These are phyloP conservation scores for Rhodotorula sp. DNA, from an alignment of 1,284 basidiomycete species.

Conservation along the genomic window DNA sequence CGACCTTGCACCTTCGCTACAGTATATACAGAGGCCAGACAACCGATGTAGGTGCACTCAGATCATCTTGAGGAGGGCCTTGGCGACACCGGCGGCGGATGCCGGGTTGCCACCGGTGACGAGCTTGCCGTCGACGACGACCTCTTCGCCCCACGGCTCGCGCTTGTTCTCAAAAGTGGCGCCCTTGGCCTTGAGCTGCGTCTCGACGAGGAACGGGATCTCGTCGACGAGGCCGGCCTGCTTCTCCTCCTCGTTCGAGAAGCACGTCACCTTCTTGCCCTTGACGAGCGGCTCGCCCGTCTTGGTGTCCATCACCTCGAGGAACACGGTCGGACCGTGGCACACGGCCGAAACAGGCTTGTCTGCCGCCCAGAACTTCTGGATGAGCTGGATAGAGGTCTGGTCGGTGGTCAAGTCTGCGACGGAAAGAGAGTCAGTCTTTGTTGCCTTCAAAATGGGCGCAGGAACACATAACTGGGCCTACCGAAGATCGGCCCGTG, in stretches of 20 bases:
- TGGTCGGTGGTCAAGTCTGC: slow-evolving; percentile 61
- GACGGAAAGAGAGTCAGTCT: too few relatives aligned
- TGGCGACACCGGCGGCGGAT: slow-evolving; percentile 55
- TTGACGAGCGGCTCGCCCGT: slow-evolving; percentile 64
- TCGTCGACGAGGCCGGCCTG: slow-evolving; percentile 52
- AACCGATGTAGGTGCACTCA: too few relatives aligned
- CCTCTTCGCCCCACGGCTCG: slow-evolving; percentile 59
- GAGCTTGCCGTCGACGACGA: slow-evolving; percentile 55
- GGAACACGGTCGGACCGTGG: slow-evolving; percentile 58
- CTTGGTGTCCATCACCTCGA: slow-evolving; percentile 57
- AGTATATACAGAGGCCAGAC: too few relatives aligned
- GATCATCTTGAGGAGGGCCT: slow-evolving; percentile 54
- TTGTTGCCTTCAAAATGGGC: background rate
- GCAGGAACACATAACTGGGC: background rate
- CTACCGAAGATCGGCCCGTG: slow-evolving; percentile 43
- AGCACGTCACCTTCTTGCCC: slow-evolving; percentile 59
- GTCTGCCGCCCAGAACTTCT: slow-evolving; percentile 60
- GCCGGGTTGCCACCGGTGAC: slow-evolving; percentile 73
- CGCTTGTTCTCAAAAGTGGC: slow-evolving; percentile 63
- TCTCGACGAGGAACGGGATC: slow-evolving; percentile 70
- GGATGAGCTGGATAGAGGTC: slow-evolving; percentile 58
- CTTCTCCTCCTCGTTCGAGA: slow-evolving; percentile 71
- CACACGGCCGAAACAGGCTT: slow-evolving; percentile 70
- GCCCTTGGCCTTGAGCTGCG: slow-evolving; percentile 62
- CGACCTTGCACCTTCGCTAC: too few relatives aligned